These are phyloP conservation scores for Fusarium sp. DNA, from an alignment of 2,329 filamentous ascomycete species.

Conservation along the genomic window DNA sequence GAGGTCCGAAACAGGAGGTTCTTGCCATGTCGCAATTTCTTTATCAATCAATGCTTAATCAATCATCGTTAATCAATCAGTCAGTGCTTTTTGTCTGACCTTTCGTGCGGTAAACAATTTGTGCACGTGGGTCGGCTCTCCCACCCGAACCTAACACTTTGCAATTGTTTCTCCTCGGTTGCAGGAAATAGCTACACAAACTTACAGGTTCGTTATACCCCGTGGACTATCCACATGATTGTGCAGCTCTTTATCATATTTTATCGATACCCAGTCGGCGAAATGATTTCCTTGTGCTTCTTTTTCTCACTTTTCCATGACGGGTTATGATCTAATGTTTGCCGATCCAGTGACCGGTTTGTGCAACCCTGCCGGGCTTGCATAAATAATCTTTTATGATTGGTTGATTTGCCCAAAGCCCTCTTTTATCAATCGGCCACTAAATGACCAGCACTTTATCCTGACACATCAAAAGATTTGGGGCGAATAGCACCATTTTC, in stretches of 20 bases:
- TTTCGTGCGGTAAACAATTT: conserved; percentile 18
- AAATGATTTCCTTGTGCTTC: conserved; percentile 28
- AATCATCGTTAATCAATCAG: conserved; percentile 29
- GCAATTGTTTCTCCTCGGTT: background rate
- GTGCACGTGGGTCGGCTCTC: conserved; percentile 22
- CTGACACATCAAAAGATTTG: conserved; percentile 15
- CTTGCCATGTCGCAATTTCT: conserved; percentile 21
- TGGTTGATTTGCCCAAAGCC: conserved; percentile 11
- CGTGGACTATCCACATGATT: conserved; percentile 1
- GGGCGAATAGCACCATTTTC: conserved; percentile 25
- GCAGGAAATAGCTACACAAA: conserved; percentile 12
- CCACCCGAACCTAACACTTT: conserved; percentile 1
- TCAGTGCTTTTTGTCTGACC: conserved; percentile 35
- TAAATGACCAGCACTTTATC: conserved; percentile 18
- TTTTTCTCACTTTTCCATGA: conserved; percentile 24
- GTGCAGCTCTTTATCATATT: conserved; percentile 26
- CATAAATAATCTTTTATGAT: conserved; percentile 13
- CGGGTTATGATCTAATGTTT: conserved; percentile 41
- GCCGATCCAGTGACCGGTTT: conserved; percentile 44
- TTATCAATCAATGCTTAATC: conserved; percentile 45
- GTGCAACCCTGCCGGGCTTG: conserved; percentile 19
- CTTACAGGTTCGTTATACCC: background rate
- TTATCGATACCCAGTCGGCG: conserved; percentile 13
- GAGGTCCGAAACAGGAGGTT: conserved; percentile 25
- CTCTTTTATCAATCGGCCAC: conserved; percentile 45